Evolutionary conservation across 176 grass and related monocot genomes (phyloP).

Genomic region (Stipa capillata): DNA sequence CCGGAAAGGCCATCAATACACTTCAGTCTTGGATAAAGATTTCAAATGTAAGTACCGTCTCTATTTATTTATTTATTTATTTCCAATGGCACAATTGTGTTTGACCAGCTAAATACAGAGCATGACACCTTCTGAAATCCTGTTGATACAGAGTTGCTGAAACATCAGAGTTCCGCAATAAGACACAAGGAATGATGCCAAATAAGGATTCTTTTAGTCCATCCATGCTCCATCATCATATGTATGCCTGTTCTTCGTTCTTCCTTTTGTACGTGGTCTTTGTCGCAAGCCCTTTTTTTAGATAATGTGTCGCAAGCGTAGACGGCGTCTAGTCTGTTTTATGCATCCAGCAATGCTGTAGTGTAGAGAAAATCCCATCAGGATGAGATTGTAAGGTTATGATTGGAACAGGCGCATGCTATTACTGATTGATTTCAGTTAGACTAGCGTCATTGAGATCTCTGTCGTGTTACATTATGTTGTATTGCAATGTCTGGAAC

Average conservation of each 20-base stretch:
- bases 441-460: neutral
- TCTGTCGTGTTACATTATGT: neutral
- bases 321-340: neutral
- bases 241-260: neutral
- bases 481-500: neutral
- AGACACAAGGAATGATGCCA: neutral
- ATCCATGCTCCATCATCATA: neutral
- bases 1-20: slow-evolving; percentile 71
- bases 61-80: neutral
- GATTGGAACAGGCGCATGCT: neutral
- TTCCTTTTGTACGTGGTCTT: neutral
- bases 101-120: neutral
- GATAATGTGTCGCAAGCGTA: neutral
- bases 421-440: neutral
- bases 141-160: slow-evolving; percentile 25
- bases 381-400: neutral
- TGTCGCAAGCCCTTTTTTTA: neutral
- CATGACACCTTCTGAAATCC: neutral
- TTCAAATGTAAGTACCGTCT: slow-evolving; percentile 54
- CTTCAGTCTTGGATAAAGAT: slow-evolving; percentile 72
- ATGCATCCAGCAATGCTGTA: neutral
- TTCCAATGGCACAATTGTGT: neutral
- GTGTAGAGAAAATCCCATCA: neutral
- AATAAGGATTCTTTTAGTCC: slow-evolving; percentile 28
- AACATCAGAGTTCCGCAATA: slow-evolving; percentile 1